phyloP scores from a whole-genome alignment of 768 basidiomycete species.

The Termitomyces sp. region DNA sequence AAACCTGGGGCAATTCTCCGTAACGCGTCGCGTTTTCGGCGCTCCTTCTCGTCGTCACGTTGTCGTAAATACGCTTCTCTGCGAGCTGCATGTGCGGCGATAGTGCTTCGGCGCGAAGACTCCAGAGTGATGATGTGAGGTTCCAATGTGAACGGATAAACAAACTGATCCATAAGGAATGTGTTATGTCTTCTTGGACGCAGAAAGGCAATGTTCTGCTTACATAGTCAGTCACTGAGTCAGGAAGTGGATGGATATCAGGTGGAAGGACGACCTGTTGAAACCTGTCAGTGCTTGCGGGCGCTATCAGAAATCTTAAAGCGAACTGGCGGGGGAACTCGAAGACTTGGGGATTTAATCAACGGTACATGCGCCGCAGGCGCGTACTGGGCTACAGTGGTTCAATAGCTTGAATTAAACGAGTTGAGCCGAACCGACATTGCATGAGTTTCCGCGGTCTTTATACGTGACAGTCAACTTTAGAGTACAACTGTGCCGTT shows the following conservation, averaged over 20 bases:
- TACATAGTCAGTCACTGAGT: conserved; percentile 86
- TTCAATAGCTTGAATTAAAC: background rate
- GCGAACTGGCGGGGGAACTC: conserved; percentile 75
- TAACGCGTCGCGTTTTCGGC: conserved; percentile 59
- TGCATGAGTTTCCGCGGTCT: conserved; percentile 11
- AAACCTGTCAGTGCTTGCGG: background rate
- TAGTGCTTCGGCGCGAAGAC: conserved; percentile 61
- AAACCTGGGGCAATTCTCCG: conserved; percentile 82
- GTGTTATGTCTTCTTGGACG: background rate
- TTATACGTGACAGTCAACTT: background rate
- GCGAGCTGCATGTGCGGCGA: conserved; percentile 59
- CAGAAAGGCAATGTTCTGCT: conserved; percentile 7
- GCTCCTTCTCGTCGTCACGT: conserved; percentile 76
- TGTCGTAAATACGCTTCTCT: conserved; percentile 67
- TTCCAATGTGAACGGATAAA: conserved; percentile 94
- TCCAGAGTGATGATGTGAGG: conserved; percentile 76
- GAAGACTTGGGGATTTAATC: conserved; percentile 88
- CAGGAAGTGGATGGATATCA: conserved; percentile 93
- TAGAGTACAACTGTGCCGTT: background rate
- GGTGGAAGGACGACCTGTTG: conserved; percentile 76
- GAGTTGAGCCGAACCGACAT: conserved; percentile 12
- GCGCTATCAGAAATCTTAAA: background rate
- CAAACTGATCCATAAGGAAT: conserved; percentile 57
- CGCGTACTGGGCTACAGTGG: conserved; percentile 63
- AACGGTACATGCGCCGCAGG: conserved; percentile 74